Evolutionary conservation across 1,284 basidiomycete species (phyloP).

Genomic region (Ustanciosporium gigantosporum): DNA sequence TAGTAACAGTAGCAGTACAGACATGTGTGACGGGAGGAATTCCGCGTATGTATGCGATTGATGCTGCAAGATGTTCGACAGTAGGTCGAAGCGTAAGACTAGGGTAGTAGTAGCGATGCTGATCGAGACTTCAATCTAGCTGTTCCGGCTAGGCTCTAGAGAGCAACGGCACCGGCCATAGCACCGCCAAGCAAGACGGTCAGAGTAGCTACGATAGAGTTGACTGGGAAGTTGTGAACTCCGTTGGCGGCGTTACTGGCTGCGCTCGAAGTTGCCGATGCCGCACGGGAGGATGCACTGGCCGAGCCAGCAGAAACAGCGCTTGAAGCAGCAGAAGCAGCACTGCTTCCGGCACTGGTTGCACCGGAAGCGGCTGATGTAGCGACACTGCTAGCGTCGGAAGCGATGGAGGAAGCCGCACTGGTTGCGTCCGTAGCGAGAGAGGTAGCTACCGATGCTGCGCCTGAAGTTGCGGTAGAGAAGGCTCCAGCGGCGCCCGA

Average conservation of each 20-base stretch:
- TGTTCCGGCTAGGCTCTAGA: too few species aligned
- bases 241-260: not conserved
- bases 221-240: slow-evolving; percentile 1
- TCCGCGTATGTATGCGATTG: too few species aligned
- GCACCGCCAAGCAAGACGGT: not conserved
- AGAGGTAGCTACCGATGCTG: not conserved
- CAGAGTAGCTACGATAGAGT: not conserved
- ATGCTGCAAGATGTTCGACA: too few species aligned
- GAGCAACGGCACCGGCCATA: not conserved
- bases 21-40: too few species aligned
- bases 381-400: not conserved
- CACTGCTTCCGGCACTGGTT: slow-evolving; percentile 1
- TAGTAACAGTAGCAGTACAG: too few species aligned
- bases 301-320: not conserved
- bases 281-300: not conserved
- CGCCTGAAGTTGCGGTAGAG: not conserved
- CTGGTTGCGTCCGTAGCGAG: slow-evolving; percentile 2
- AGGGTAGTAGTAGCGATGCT: too few species aligned
- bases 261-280: not conserved
- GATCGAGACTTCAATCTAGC: too few species aligned
- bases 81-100: too few species aligned
- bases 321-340: not conserved
- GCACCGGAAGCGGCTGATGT: slow-evolving; percentile 1
- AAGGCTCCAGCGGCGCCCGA: slow-evolving; percentile 5
- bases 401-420: not conserved